phyloP scores from a whole-genome alignment of 1,284 basidiomycete genomes.

The Omphalotus olearius region DNA sequence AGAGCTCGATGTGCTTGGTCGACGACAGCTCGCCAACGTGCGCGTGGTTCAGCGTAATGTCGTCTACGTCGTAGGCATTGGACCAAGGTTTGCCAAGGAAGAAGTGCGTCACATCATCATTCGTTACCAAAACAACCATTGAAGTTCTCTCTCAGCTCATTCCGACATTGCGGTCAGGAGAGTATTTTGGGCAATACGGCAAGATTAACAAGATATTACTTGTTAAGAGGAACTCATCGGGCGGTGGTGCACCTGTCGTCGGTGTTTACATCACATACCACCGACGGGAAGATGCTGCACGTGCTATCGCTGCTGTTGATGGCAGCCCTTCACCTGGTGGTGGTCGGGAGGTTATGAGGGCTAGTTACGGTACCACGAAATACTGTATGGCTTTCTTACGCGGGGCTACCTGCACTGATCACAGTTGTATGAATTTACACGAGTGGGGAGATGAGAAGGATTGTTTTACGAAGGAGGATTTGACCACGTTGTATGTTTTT shows the following conservation, averaged over 20 bases:
- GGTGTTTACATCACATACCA: slow-evolving; percentile 97
- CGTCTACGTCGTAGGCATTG: slow-evolving; percentile 94
- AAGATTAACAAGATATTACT: slow-evolving; percentile 96
- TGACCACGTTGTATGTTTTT: slow-evolving; percentile 75
- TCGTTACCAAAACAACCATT: slow-evolving; percentile 4
- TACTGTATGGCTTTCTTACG: slow-evolving; percentile 98
- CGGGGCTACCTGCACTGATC: slow-evolving; percentile 81
- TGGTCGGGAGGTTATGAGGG: slow-evolving; percentile 79
- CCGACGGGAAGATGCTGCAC: slow-evolving; percentile 91
- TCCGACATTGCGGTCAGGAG: slow-evolving; percentile 89
- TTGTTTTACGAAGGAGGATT: slow-evolving; percentile 91
- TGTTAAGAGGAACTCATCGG: slow-evolving; percentile 81
- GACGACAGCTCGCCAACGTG: slow-evolving; percentile 89
- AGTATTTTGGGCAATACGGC: slow-evolving; percentile 99
- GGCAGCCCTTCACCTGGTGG: slow-evolving; percentile 84
- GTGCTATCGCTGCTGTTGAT: slow-evolving; percentile 91
- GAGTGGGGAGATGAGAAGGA: slow-evolving; percentile 99
- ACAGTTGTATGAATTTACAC: slow-evolving; percentile 91
- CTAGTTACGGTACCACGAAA: slow-evolving; percentile 95
- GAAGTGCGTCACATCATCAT: slow-evolving; percentile 64
- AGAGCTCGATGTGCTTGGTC: slow-evolving; percentile 85
- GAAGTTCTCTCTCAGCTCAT: slow-evolving; percentile 62
- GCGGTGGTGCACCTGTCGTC: slow-evolving; percentile 73
- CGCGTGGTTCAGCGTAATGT: slow-evolving; percentile 96
- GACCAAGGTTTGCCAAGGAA: slow-evolving; percentile 87